phyloP scores from a whole-genome alignment of 2,329 filamentous ascomycete species.

The Beauveria rudraprayagi region DNA sequence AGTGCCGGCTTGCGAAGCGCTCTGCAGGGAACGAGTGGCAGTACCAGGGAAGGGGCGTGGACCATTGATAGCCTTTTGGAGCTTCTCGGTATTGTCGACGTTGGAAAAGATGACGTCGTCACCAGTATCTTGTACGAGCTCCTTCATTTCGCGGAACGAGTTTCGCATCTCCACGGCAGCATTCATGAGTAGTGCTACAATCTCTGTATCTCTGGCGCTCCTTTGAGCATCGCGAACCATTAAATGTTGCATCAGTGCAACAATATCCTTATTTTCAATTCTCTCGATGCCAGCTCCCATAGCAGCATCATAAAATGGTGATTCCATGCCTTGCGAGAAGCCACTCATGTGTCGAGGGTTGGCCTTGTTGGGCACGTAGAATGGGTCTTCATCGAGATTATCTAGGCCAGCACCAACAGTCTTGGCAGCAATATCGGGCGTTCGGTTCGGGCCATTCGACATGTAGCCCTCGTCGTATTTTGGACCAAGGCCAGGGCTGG shows the following conservation, averaged over 20 bases:
- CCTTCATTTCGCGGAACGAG: slow-evolving; percentile 92
- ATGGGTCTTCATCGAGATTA: slow-evolving; percentile 56
- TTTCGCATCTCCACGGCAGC: slow-evolving; percentile 95
- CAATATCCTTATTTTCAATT: slow-evolving; percentile 93
- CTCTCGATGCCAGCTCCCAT: slow-evolving; percentile 82
- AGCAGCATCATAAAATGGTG: slow-evolving; percentile 82
- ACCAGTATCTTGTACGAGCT: slow-evolving; percentile 72
- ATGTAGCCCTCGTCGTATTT: slow-evolving; percentile 86
- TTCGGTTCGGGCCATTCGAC: slow-evolving; percentile 58
- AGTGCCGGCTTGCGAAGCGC: slow-evolving; percentile 46
- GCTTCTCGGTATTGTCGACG: slow-evolving; percentile 81
- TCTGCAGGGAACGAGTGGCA: slow-evolving; percentile 51
- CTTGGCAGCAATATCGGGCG: slow-evolving; percentile 48
- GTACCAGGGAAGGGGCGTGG: slow-evolving; percentile 73
- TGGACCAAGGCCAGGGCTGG: slow-evolving; percentile 49
- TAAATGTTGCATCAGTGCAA: slow-evolving; percentile 96
- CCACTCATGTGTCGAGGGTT: slow-evolving; percentile 69
- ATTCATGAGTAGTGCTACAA: slow-evolving; percentile 85
- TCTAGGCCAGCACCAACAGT: slow-evolving; percentile 44
- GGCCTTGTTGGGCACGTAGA: slow-evolving; percentile 46
- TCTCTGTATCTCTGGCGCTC: slow-evolving; percentile 93
- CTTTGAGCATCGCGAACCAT: slow-evolving; percentile 95
- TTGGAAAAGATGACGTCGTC: slow-evolving; percentile 83
- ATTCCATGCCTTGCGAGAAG: slow-evolving; percentile 84
- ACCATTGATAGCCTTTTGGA: slow-evolving; percentile 73